Base-by-base conservation (phyloP, 2,329 filamentous ascomycete genomes). In the Metarhizium humberi region DNA sequence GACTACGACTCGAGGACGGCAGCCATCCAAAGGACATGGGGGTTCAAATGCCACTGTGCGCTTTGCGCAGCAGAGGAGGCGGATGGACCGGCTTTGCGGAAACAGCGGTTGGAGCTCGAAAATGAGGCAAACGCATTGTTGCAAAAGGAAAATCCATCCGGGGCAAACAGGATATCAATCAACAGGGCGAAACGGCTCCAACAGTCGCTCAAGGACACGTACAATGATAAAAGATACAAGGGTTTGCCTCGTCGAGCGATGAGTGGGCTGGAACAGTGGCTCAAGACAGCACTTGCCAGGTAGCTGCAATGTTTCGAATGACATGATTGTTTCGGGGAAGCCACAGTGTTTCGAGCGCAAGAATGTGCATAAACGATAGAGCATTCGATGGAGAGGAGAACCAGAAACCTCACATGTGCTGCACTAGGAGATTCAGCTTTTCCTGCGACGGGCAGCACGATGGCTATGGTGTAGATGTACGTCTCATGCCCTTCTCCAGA, bases 21-120 rank as follows among this genome's bases (percentile, higher is more conserved):
- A 1, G 51, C 57, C 1, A 50, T 70, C 5, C 51, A 45, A n/a
- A 63, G 30, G 1, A 69, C 65, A 0, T 75, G 71, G 71, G 67
- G 69, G 0, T 75, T 75, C 38, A 57, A 65, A 11, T 75, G 73
- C 49, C 32, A 49, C 0, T 75, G 73, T 50, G 45, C 47, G 5
- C 63, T 75, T 1, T 75, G 73, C 50, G 52, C 42, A 0, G 66
- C 61, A 1, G 71, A 74, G 29, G 59, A 58, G 38, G 47, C 46
- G 1, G 67, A 69, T 18, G 49, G 47, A 2, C 53, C 57, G 0
- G 53, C 36, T 3, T 6, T 63, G 40, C 47, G 64, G 3, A 57
- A 56, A 45, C 59, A 43, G 54, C 60, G 69, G 1, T 52, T 50
- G 0, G 55, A 61, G 38, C 52, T 65, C 1, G 57, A 59, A 1